phyloP scores from a whole-genome alignment of 2,329 filamentous ascomycete species.

The Raffaelea arxii region DNA sequence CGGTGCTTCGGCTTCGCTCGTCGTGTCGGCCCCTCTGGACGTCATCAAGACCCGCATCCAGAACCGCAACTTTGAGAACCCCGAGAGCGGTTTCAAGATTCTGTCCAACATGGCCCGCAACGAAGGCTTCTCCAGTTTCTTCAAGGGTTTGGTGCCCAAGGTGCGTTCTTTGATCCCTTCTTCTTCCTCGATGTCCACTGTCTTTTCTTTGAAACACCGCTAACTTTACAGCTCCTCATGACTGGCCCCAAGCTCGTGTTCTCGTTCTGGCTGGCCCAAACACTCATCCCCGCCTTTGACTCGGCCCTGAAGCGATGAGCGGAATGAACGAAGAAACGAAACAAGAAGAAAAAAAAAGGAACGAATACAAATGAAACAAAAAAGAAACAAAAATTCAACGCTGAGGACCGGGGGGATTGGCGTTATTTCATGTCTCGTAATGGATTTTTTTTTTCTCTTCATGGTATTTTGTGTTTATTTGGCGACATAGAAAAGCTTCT shows the following conservation, averaged over 20 bases:
- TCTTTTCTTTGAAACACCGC: too few species aligned
- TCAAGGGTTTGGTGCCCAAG: constrained; percentile 96
- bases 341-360: neutral
- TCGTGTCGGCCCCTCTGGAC: constrained; percentile 92
- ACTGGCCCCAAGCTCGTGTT: constrained; percentile 98
- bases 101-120: constrained; percentile 86
- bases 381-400: neutral
- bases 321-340: neutral
- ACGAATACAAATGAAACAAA: neutral
- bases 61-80: constrained; percentile 98
- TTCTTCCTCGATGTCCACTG: neutral
- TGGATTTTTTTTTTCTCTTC: too few species aligned
- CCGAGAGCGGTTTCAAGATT: constrained; percentile 87
- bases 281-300: constrained; percentile 87
- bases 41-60: constrained; percentile 98
- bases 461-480: too few species aligned
- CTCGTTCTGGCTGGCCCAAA: constrained; percentile 99
- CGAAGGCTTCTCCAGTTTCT: constrained; percentile 80
- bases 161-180: constrained; percentile 25
- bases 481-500: too few species aligned
- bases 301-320: constrained; percentile 14
- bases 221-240: constrained; percentile 65
- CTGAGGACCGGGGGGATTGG: too few species aligned
- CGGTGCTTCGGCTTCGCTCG: constrained; percentile 86
- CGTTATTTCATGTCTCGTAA: too few species aligned